Evolutionary conservation across 1,284 basidiomycete genomes (phyloP).

Genomic region (Ceratobasidium sp.): DNA sequence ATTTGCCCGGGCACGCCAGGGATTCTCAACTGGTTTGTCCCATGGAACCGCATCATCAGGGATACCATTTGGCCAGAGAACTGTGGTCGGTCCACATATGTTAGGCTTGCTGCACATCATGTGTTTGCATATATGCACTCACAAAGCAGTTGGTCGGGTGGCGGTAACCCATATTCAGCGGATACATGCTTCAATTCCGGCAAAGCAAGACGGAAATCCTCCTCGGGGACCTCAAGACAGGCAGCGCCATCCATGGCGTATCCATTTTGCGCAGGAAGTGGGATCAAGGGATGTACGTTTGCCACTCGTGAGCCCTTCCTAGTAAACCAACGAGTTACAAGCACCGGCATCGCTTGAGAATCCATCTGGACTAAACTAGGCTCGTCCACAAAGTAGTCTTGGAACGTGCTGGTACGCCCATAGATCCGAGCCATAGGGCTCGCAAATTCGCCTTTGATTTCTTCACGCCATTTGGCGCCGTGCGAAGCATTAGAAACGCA

Average conservation of each 20-base stretch:
- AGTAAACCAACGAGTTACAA: not conserved
- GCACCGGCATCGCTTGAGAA: not conserved
- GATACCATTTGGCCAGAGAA: not conserved
- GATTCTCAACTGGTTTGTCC: not conserved
- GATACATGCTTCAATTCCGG: not conserved
- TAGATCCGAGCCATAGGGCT: not conserved
- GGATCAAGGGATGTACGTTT: not conserved
- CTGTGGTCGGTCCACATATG: too few species aligned
- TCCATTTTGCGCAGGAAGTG: not conserved
- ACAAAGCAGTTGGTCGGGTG: not conserved
- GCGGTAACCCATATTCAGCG: not conserved
- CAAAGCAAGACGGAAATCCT: not conserved
- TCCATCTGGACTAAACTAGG: not conserved
- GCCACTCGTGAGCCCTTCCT: not conserved
- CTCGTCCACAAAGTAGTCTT: constrained; percentile 2
- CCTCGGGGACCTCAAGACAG: not conserved
- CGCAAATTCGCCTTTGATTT: not conserved
- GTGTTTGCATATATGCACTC: not conserved
- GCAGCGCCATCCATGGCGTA: not conserved
- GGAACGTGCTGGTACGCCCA: not conserved
- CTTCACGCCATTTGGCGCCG: not conserved
- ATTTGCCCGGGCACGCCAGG: not conserved
- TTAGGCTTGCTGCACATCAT: too few species aligned
- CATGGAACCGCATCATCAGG: not conserved
- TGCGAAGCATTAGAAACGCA: not conserved